phyloP scores from a whole-genome alignment of 1,139 yeast genomes.

The Diutina catenulata region DNA sequence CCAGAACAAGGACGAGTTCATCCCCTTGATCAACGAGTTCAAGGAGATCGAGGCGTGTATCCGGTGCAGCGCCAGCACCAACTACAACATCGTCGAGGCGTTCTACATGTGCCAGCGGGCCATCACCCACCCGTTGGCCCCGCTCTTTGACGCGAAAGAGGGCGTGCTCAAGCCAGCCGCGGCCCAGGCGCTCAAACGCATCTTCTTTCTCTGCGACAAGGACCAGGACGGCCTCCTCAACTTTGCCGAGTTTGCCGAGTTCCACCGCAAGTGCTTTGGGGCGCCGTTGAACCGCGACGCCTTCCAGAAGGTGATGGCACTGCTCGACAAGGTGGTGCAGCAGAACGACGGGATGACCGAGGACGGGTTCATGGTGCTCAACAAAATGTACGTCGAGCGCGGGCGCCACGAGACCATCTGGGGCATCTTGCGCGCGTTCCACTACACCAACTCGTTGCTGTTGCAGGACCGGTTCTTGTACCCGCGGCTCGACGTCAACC shows the following conservation, averaged over 20 bases:
- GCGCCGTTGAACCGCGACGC: slow-evolving; percentile 15
- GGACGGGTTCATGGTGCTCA: slow-evolving; percentile 65
- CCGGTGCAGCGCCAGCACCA: slow-evolving; percentile 72
- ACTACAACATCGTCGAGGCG: slow-evolving; percentile 75
- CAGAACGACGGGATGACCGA: slow-evolving; percentile 31
- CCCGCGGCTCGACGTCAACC: slow-evolving; percentile 72
- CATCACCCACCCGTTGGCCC: slow-evolving; percentile 87
- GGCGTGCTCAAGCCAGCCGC: slow-evolving; percentile 74
- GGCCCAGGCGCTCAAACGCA: slow-evolving; percentile 60
- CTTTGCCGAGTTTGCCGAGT: slow-evolving; percentile 51
- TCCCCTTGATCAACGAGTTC: slow-evolving; percentile 78
- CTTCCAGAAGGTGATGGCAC: slow-evolving; percentile 17
- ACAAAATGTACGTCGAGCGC: slow-evolving; percentile 72
- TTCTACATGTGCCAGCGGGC: slow-evolving; percentile 89
- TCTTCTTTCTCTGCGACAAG: slow-evolving; percentile 74
- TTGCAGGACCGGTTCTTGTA: slow-evolving; percentile 64
- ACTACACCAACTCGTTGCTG: slow-evolving; percentile 85
- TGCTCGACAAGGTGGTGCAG: slow-evolving; percentile 16
- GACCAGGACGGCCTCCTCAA: slow-evolving; percentile 82
- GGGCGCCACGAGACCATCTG: slow-evolving; percentile 96
- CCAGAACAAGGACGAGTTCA: slow-evolving; percentile 59
- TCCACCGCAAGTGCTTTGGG: slow-evolving; percentile 70
- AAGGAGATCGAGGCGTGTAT: slow-evolving; percentile 91
- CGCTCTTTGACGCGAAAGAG: slow-evolving; percentile 84
- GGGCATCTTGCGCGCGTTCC: slow-evolving; percentile 82